Evolutionary conservation across 225 moss, liverwort and hornwort species (phyloP).

Genomic region (Sphagnum tenellum): DNA sequence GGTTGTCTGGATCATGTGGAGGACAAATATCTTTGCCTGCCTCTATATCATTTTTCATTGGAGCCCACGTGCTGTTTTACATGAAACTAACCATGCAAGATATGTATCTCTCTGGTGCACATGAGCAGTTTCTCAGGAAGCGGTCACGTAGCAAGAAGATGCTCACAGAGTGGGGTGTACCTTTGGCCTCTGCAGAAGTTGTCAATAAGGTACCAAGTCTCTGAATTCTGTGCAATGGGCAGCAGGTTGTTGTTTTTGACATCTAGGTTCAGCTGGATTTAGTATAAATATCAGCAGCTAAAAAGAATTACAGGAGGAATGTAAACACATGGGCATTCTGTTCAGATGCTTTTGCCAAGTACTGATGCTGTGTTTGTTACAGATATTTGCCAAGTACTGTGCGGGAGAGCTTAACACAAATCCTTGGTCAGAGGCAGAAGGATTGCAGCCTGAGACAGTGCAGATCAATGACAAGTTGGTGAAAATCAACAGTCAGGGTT

Average conservation of each 20-base stretch:
- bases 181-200: constrained; percentile 50
- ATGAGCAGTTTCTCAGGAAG: constrained; percentile 64
- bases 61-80: no score
- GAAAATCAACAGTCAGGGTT: constrained; percentile 61
- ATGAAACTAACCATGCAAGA: no score
- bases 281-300: neutral
- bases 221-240: neutral
- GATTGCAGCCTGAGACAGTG: constrained; percentile 81
- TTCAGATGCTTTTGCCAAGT: constrained; percentile 36
- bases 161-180: constrained; percentile 77
- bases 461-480: constrained; percentile 79
- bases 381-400: constrained; percentile 64
- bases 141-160: constrained; percentile 80
- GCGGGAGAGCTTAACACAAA: constrained; percentile 68
- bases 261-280: neutral
- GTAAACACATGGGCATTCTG: neutral
- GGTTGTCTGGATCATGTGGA: no score
- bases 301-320: neutral
- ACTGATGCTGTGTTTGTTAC: neutral
- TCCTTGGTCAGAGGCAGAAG: constrained; percentile 94
- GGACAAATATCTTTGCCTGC: no score
- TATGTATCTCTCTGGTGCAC: no score
- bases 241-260: neutral
- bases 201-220: constrained; percentile 31
- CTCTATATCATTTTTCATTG: no score